A percentile compares a stretch with the other conserved stretches of the same genome.
phyloP scores from a whole-genome alignment of 2,329 filamentous ascomycete genomes.

The Sodiomyces alkalinus region DNA sequence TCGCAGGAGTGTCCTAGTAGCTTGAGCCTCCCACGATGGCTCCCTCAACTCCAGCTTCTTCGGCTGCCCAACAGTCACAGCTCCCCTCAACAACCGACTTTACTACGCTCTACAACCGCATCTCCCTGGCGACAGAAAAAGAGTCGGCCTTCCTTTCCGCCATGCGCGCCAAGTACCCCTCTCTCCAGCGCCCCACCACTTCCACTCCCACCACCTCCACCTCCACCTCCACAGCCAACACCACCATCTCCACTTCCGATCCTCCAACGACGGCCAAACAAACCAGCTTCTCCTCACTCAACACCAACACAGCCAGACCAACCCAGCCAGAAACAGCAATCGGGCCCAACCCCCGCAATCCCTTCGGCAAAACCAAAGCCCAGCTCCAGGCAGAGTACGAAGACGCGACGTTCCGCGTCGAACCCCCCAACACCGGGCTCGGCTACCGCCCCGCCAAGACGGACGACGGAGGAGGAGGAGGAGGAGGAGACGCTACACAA shows the following conservation, averaged over 20 bases:
- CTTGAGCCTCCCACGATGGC: slow-evolving; percentile 2
- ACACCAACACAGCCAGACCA: no score
- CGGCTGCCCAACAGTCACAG: slow-evolving; percentile 3
- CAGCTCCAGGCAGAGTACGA: slow-evolving; percentile 1
- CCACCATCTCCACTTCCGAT: slow-evolving; percentile 1
- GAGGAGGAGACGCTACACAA: no score
- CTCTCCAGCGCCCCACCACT: slow-evolving; percentile 4
- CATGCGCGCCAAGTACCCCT: slow-evolving; percentile 8
- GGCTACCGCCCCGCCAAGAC: slow-evolving; percentile 18
- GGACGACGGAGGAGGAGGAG: no score
- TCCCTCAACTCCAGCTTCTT: neutral
- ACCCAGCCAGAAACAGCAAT: no score
- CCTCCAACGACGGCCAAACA: neutral
- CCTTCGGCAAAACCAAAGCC: slow-evolving; percentile 1
- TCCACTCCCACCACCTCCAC: slow-evolving; percentile 4
- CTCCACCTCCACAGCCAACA: slow-evolving; percentile 6
- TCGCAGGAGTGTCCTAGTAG: no score
- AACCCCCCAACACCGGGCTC: slow-evolving; percentile 22
- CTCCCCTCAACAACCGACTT: slow-evolving; percentile 20
- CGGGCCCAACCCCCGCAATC: no score
- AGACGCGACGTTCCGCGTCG: slow-evolving; percentile 6
- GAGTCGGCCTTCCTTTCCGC: slow-evolving; percentile 18
- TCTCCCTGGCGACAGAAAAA: slow-evolving; percentile 22
- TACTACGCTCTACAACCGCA: slow-evolving; percentile 24
- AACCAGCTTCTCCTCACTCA: no score